A percentile compares a stretch with the other conserved stretches of the same genome.
Evolutionary conservation across 148 eudicot species (phyloP).

Genomic region (Arbutus unedo): DNA sequence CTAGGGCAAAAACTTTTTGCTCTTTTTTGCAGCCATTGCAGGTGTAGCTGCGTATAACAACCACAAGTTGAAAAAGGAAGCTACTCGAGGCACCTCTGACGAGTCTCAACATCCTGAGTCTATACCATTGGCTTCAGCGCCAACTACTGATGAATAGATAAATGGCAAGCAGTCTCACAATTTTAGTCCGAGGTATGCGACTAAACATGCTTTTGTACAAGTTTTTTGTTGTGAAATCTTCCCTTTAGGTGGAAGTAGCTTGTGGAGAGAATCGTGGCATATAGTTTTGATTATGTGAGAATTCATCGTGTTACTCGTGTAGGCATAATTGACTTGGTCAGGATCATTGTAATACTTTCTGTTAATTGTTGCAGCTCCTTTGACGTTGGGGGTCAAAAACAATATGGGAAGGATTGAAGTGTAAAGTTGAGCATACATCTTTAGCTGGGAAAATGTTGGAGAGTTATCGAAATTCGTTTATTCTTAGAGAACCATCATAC

Average conservation of each 20-base stretch:
- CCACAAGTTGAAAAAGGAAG: constrained; percentile 79
- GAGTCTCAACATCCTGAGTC: constrained; percentile 39
- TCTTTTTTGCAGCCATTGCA: constrained; percentile 71
- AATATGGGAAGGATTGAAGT: constrained; percentile 7
- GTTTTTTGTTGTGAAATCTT: not conserved
- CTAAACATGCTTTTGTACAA: not conserved
- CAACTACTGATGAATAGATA: constrained; percentile 38
- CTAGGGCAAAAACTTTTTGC: not conserved
- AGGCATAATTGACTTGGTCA: not conserved
- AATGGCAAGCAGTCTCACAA: not conserved
- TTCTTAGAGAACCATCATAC: not conserved
- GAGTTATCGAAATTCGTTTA: constrained; percentile 1
- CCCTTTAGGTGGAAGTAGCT: not conserved
- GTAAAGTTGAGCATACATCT: constrained; percentile 12
- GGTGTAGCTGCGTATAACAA: constrained; percentile 96
- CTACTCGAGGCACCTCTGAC: constrained; percentile 39
- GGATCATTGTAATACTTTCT: constrained; percentile 11
- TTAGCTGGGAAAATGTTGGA: not conserved
- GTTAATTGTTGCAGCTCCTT: constrained; percentile 24
- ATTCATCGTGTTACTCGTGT: no score
- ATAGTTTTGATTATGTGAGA: not conserved
- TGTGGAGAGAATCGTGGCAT: not conserved
- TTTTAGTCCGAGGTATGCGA: constrained; percentile 13
- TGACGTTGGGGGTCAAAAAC: not conserved
- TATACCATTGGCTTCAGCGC: constrained; percentile 47